Base-by-base conservation (phyloP, 768 basidiomycete genomes). In the Rhodotorula diobovata region DNA sequence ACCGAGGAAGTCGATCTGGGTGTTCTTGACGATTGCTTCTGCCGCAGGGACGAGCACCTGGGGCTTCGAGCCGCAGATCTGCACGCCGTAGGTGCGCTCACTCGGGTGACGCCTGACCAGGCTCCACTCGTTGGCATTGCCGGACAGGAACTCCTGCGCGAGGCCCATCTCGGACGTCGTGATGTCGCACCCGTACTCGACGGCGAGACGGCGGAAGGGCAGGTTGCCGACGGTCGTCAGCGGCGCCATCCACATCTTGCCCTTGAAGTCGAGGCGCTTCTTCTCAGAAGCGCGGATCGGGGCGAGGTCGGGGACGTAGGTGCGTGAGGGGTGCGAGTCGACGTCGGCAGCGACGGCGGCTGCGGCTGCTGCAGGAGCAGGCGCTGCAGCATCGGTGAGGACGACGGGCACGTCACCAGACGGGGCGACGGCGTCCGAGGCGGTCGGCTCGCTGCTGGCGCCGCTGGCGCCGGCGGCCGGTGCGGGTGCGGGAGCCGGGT, bases 141-240 rank as follows among this genome's bases (percentile, higher is more conserved):
- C 95, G 18, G 84, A 81, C 32, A 96, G 85, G 80, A 98, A 91
- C 5, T 94, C 94, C 54, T 86, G 87, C 10, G 93, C 89, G n/a
- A 99, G 85, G 9, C 91, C 93, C 95, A 97, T 97, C 81, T 97
- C 95, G 35, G 93, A 92, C 73, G 91, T 93, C 7, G 64, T 68
- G 48, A 98, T 96, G 73, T 95, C 93, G 5, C 90, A 92, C 23
- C 95, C 95, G 68, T 89, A 87, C 35, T 86, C 83, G 16, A 90
- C 88, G 76, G 93, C 96, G 14, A 98, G 81, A 20, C 94, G 86
- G 28, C 96, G 87, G 84, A 98, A 99, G 4, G 96, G 96, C 89
- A 98, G 80, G 78, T 99, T 98, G 23, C 95, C 95, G 50, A 94
- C 93, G 0, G 95, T 98, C 1, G 95, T 97, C 30, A 98, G 81